phyloP scores from a whole-genome alignment of 177 flowering plant species.

The Telopea speciosissima region DNA sequence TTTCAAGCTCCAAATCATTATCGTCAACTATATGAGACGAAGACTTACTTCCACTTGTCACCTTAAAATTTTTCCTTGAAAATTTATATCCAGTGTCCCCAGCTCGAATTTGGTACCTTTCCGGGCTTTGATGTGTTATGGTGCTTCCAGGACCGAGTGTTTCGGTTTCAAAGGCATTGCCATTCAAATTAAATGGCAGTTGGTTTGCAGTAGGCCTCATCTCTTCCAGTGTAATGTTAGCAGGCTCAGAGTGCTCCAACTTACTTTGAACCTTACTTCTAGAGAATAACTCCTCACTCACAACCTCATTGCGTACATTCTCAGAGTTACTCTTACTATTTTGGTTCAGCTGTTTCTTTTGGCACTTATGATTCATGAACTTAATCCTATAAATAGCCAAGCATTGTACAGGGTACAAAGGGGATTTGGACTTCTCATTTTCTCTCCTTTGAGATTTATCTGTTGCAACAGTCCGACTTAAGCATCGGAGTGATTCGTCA shows the following conservation, averaged over 20 bases:
- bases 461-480: too few relatives aligned
- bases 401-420: too few relatives aligned
- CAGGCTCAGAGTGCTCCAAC: neutral
- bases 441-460: too few relatives aligned
- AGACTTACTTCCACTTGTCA: conserved; percentile 5
- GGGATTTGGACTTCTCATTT: too few relatives aligned
- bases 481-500: too few relatives aligned
- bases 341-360: conserved; percentile 7
- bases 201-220: conserved; percentile 4
- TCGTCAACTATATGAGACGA: conserved; percentile 13
- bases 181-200: neutral
- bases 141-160: conserved; percentile 7
- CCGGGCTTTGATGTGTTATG: conserved; percentile 6
- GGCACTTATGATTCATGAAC: too few relatives aligned
- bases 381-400: too few relatives aligned
- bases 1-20: conserved; percentile 33
- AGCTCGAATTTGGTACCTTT: conserved; percentile 6
- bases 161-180: conserved; percentile 3
- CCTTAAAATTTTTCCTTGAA: neutral
- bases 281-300: neutral
- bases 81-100: conserved; percentile 10
- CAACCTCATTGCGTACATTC: neutral
- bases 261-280: neutral
- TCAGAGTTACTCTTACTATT: conserved; percentile 4
- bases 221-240: neutral